Percentiles rank a stretch among this genome's conserved stretches.
Conservation (phyloP, 108 stramenopile genomes). For the Aurantiochytrium sp. region DNA sequence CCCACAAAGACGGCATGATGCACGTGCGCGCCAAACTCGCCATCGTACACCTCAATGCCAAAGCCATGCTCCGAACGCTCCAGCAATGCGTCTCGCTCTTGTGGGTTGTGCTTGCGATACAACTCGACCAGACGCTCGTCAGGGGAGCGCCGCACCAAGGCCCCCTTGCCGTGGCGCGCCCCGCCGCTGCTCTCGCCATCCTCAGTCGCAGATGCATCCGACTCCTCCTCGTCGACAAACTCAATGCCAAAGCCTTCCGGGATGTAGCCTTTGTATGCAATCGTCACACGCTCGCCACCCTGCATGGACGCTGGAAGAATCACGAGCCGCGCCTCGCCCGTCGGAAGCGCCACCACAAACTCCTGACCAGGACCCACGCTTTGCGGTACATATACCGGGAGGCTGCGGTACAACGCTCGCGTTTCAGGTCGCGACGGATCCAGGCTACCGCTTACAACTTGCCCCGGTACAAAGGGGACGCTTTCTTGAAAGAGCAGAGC, state of each 20-base stretch:
- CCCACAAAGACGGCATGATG: slow-evolving; percentile 8
- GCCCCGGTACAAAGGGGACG: neutral
- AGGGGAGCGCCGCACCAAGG: neutral
- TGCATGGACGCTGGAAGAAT: neutral
- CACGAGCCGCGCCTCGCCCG: neutral
- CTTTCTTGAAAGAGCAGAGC: neutral
- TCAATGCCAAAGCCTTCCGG: neutral
- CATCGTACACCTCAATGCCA: neutral
- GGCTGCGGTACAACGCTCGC: neutral
- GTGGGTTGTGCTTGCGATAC: neutral
- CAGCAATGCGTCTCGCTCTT: neutral
- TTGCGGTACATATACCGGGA: neutral
- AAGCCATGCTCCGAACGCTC: neutral
- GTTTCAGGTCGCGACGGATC: neutral
- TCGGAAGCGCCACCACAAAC: slow-evolving; percentile 1
- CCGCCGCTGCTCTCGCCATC: neutral
- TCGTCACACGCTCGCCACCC: neutral
- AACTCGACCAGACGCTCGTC: neutral
- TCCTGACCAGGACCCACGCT: neutral
- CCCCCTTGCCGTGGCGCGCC: too few species aligned
- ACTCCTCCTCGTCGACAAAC: neutral
- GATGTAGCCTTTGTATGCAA: neutral
- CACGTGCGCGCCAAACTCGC: neutral
- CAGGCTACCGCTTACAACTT: neutral
- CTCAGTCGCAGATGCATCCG: neutral